These are phyloP conservation scores for Nicotiana tabacum DNA, from an alignment of 257 asterid genomes.

Conservation along the genomic window DNA sequence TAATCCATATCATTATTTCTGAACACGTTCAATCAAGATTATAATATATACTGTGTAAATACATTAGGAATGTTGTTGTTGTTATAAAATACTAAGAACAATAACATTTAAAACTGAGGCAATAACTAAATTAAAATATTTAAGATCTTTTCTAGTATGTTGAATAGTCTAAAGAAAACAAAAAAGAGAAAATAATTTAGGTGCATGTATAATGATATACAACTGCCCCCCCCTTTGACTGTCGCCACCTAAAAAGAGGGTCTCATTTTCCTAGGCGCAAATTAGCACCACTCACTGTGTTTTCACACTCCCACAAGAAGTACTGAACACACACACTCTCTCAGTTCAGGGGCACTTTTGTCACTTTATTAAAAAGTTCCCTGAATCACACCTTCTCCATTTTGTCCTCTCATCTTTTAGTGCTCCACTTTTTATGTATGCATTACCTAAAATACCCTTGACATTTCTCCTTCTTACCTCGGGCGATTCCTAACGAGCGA, in stretches of 20 bases:
- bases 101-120: neutral
- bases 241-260: neutral
- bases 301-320: neutral
- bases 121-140: neutral
- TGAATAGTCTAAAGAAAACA: neutral
- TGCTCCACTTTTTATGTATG: neutral
- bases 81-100: no score
- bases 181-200: neutral
- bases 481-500: conserved; percentile 15
- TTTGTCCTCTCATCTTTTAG: neutral
- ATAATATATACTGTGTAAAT: no score
- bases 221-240: conserved; percentile 2
- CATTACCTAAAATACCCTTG: conserved; percentile 3
- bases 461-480: neutral
- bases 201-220: neutral
- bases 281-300: neutral
- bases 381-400: neutral
- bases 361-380: neutral
- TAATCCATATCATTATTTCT: no score
- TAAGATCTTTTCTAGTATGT: neutral
- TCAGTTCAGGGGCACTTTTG: neutral
- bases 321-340: neutral
- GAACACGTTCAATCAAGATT: no score
- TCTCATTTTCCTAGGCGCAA: neutral
- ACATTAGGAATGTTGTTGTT: no score